These are phyloP conservation scores for Phytophthora sansomeana DNA, from an alignment of 352 stramenopile species.

Conservation along the genomic window DNA sequence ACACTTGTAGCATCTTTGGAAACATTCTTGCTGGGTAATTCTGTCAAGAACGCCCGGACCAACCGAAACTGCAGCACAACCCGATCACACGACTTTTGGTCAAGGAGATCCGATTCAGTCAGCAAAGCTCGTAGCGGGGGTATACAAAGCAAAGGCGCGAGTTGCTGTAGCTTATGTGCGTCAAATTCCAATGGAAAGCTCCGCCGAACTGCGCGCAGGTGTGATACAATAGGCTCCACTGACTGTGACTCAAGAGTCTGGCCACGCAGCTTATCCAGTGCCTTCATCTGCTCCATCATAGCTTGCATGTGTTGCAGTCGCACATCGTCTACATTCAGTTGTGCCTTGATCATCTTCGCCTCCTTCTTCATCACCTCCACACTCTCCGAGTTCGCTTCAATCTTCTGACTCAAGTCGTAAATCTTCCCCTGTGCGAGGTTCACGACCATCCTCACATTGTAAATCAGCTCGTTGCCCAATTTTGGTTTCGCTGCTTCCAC, in stretches of 20 bases:
- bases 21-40: conserved; percentile 37
- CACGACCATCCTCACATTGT: conserved; percentile 92
- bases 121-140: conserved; percentile 63
- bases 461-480: conserved; percentile 91
- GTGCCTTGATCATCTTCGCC: conserved; percentile 61
- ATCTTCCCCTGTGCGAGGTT: conserved; percentile 85
- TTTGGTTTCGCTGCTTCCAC: conserved; percentile 67
- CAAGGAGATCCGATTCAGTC: conserved; percentile 48
- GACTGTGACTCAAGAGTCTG: conserved; percentile 45
- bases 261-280: conserved; percentile 45
- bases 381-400: conserved; percentile 54
- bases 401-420: conserved; percentile 79
- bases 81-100: conserved; percentile 27
- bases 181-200: conserved; percentile 77
- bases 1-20: conserved; percentile 33
- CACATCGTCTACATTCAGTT: conserved; percentile 69
- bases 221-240: conserved; percentile 51
- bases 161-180: conserved; percentile 72
- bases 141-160: conserved; percentile 75
- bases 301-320: conserved; percentile 56
- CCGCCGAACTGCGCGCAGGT: conserved; percentile 51
- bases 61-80: conserved; percentile 60
- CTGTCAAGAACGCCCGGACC: conserved; percentile 68
- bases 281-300: conserved; percentile 54
- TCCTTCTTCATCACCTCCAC: conserved; percentile 73